A percentile compares a stretch with the other conserved stretches of the same genome.
Evolutionary conservation across 768 basidiomycete species (phyloP).

Genomic region (Strobilomyces confusus): DNA sequence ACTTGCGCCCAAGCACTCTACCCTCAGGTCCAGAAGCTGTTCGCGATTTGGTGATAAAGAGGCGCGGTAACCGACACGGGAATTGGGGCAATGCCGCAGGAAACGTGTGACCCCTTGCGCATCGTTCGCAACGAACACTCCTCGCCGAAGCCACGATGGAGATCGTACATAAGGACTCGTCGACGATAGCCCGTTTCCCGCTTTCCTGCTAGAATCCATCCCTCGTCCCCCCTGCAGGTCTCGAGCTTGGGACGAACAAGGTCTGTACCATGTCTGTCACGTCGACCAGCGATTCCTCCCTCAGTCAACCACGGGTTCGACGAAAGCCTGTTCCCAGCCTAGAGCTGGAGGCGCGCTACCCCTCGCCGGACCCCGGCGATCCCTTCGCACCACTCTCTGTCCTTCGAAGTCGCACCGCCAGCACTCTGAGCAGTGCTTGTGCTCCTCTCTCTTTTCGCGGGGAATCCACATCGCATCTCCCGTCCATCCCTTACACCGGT

Average conservation of each 20-base stretch:
- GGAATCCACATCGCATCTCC: constrained; percentile 29
- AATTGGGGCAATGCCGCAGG: constrained; percentile 27
- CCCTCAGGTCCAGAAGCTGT: constrained; percentile 18
- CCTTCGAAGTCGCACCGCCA: constrained; percentile 55
- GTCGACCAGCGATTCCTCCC: constrained; percentile 21
- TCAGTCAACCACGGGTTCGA: constrained; percentile 26
- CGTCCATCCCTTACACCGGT: constrained; percentile 28
- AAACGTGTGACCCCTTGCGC: constrained; percentile 21
- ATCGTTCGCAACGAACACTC: constrained; percentile 22
- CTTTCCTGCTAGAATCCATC: constrained; percentile 17
- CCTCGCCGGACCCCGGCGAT: constrained; percentile 62
- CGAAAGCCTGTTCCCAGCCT: constrained; percentile 59
- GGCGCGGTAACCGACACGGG: constrained; percentile 29
- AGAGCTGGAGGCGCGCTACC: constrained; percentile 53
- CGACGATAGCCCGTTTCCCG: constrained; percentile 7
- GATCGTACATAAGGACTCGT: constrained; percentile 28
- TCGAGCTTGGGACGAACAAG: constrained; percentile 10
- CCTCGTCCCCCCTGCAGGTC: constrained; percentile 12
- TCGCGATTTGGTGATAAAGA: constrained; percentile 22
- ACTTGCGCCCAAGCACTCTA: too few species aligned
- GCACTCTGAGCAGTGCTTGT: constrained; percentile 30
- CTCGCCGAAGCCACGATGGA: constrained; percentile 35
- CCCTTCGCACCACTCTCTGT: constrained; percentile 69
- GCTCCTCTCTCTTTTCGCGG: constrained; percentile 30
- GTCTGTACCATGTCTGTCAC: constrained; percentile 30